Conservation (phyloP, 2,329 filamentous ascomycete genomes). For the Pestalotiopsis sp. region DNA sequence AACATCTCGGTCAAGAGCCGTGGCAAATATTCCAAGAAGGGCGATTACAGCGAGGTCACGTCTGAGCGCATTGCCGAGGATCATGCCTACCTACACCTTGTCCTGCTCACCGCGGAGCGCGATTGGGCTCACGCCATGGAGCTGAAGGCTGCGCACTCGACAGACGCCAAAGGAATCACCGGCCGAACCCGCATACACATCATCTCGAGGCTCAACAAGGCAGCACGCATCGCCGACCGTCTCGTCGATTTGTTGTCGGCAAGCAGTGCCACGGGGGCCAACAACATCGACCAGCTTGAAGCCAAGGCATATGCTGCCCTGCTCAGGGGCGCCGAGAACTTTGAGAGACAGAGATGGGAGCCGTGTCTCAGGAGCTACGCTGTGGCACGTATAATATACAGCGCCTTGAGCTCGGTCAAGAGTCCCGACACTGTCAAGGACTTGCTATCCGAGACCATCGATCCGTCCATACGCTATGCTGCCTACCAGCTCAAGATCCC, state of each 20-base stretch:
- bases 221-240: conserved; percentile 68
- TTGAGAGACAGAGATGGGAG: conserved; percentile 90
- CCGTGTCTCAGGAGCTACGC: conserved; percentile 76
- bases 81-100: conserved; percentile 78
- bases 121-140: conserved; percentile 96
- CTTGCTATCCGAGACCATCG: conserved; percentile 80
- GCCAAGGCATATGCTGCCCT: conserved; percentile 81
- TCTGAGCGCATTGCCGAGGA: conserved; percentile 75
- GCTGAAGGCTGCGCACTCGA: conserved; percentile 82
- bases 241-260: conserved; percentile 71
- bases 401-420: conserved; percentile 65
- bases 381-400: conserved; percentile 80
- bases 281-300: conserved; percentile 75
- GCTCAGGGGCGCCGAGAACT: conserved; percentile 75
- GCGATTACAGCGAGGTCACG: conserved; percentile 57
- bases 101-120: conserved; percentile 84
- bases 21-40: conserved; percentile 79
- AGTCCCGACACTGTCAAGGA: conserved; percentile 85
- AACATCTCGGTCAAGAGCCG: conserved; percentile 83
- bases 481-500: conserved; percentile 91
- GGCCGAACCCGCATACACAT: conserved; percentile 86
- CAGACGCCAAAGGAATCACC: conserved; percentile 78
- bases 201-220: conserved; percentile 83
- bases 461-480: conserved; percentile 91
- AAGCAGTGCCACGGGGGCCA: conserved; percentile 65